Base-by-base conservation (phyloP, 805 yeast species). In the Starmera pachycereana region DNA sequence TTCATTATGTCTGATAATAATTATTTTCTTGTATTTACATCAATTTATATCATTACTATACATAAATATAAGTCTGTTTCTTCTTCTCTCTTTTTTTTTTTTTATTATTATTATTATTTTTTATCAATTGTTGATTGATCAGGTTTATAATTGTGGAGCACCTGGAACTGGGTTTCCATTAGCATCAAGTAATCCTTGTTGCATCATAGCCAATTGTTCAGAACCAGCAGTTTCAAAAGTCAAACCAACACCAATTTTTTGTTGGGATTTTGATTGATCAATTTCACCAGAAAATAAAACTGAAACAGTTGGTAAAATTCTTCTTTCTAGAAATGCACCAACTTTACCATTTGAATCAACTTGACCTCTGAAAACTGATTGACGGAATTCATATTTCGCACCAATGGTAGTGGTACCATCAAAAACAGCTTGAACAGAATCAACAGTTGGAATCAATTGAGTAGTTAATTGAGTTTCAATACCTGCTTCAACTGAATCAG, bases 321-420 rank as follows among this genome's bases (percentile, higher is more conserved):
- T 81, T 71, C 88, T 87, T 70, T 92, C 98, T 61, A 92, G 71
- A 71, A 88, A 78, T 54, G 88, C 85, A 41, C 85, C 74, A 40
- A 90, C 94, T 68, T 85, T 87, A 66, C 98, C 98, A 44, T 74
- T 70, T 38, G 94, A 78, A 67, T 88, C 96, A 46, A 92, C 58
- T 65, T 89, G 95, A 58, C 97, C 96, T 67, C 98, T 80, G 77
- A 88, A 88, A 40, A 87, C 81, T 43, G 94, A 81, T 66, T 87
- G 94, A 70, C 97, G 87, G 75, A 87, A 92, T 70, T 92, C 97
- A 66, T 90, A 90, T 69, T 90, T 92, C 55, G 96, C 95, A 66
- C 97, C 98, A 42, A 90, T 61, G 44, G 96, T 84, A 53, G 98
- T 89, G 55, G 76, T 74, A 58, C 95, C 97, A 59, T 90, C 96